These are phyloP conservation scores for Hyaloscypha finlandica DNA, from an alignment of 495 filamentous ascomycete species.

Conservation along the genomic window DNA sequence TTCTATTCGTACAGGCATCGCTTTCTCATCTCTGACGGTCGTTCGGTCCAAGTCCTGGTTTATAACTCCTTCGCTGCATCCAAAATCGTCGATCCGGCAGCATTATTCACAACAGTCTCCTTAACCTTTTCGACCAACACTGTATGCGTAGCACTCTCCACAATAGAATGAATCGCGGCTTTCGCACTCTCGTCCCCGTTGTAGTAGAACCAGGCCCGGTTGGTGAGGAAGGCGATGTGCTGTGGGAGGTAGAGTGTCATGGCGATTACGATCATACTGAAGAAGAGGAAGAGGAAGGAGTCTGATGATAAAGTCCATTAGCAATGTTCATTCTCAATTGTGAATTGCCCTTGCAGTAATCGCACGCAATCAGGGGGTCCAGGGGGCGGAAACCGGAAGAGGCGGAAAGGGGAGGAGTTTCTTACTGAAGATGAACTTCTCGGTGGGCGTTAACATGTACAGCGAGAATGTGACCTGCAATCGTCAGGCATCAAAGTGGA, in stretches of 20 bases:
- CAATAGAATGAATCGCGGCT: conserved; percentile 39
- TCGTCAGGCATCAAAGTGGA: background rate
- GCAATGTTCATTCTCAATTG: background rate
- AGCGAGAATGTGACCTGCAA: conserved; percentile 69
- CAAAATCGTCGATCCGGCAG: conserved; percentile 24
- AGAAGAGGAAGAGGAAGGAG: conserved; percentile 84
- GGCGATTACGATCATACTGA: conserved; percentile 82
- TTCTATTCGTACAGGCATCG: background rate
- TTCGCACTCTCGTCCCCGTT: conserved; percentile 66
- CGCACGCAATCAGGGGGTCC: background rate
- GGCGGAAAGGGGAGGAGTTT: conserved; percentile 4
- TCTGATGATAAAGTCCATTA: conserved; percentile 50
- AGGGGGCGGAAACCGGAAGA: conserved; percentile 2
- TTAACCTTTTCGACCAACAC: conserved; percentile 33
- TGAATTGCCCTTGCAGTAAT: background rate
- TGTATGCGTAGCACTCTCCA: conserved; percentile 30
- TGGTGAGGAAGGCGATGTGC: conserved; percentile 75
- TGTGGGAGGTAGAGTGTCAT: conserved; percentile 89
- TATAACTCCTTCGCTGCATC: conserved; percentile 24
- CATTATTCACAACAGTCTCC: conserved; percentile 31
- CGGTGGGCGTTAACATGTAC: conserved; percentile 83
- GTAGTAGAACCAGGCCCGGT: conserved; percentile 92
- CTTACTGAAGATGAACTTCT: conserved; percentile 77
- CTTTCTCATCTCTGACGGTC: background rate
- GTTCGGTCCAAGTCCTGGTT: background rate